A percentile compares a stretch with the other conserved stretches of the same genome.
phyloP scores from a whole-genome alignment of 345 rosid genomes.

The Populus ilicifolia region DNA sequence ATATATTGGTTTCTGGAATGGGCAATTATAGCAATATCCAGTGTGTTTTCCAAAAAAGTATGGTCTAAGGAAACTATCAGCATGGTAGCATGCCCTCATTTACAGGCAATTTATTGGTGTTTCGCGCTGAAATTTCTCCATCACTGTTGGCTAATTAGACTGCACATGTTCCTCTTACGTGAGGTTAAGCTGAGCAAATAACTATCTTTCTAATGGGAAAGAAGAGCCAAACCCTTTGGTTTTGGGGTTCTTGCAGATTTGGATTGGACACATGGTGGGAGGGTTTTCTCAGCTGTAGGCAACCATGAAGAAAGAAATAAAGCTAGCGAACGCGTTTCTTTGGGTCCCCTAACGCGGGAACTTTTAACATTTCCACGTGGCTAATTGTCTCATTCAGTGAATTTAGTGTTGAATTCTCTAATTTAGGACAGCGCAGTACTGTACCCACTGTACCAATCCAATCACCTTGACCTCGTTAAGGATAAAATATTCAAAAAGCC shows the following conservation, averaged over 20 bases:
- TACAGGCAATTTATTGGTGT: not conserved
- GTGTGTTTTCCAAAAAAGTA: not conserved
- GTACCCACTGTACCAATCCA: not conserved
- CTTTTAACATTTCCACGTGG: constrained; percentile 1
- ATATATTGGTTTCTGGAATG: not conserved
- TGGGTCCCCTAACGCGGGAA: not conserved
- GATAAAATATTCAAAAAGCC: not conserved
- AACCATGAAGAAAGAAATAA: not conserved
- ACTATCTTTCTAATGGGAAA: too few species aligned
- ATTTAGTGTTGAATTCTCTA: not conserved
- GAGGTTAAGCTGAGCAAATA: not conserved
- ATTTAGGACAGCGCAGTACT: not conserved
- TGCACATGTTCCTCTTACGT: not conserved
- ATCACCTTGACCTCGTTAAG: not conserved
- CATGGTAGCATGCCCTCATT: constrained; percentile 1
- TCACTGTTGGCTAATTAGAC: not conserved
- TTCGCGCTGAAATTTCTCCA: not conserved
- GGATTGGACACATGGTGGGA: not conserved
- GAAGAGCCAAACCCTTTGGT: not conserved
- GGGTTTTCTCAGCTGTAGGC: not conserved
- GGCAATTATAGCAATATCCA: not conserved
- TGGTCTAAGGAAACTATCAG: not conserved
- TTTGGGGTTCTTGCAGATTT: not conserved
- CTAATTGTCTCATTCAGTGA: constrained; percentile 1
- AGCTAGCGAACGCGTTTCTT: constrained; percentile 8